Percentiles rank a stretch among this genome's conserved stretches.
phyloP scores from a whole-genome alignment of 2,329 filamentous ascomycete species.

The Phialophora chinensis region DNA sequence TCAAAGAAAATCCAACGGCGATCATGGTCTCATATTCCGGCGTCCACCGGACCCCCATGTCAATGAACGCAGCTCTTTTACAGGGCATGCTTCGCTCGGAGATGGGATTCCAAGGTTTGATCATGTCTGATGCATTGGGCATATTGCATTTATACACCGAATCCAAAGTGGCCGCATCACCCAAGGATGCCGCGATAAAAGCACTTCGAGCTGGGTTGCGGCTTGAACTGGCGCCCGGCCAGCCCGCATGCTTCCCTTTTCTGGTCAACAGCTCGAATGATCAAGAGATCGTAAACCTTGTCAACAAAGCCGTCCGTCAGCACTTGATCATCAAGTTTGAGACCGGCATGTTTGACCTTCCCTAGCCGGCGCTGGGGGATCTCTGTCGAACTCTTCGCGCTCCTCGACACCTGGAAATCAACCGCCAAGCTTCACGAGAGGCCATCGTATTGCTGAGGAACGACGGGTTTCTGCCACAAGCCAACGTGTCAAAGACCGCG shows the following conservation, averaged over 20 bases:
- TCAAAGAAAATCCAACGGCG: constrained; percentile 9
- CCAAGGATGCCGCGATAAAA: constrained; percentile 14
- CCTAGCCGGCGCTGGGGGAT: constrained; percentile 6
- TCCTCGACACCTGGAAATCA: constrained; percentile 6
- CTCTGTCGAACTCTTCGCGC: constrained; percentile 1
- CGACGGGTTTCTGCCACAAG: constrained; percentile 7
- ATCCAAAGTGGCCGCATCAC: constrained; percentile 9
- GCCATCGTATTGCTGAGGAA: constrained; percentile 10
- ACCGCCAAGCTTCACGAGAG: constrained; percentile 15
- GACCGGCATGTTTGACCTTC: constrained; percentile 12
- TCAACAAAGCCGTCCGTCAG: constrained; percentile 10
- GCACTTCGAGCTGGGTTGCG: constrained; percentile 4
- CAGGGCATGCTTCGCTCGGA: constrained; percentile 13
- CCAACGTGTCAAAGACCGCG: neutral
- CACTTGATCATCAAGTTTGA: constrained; percentile 18
- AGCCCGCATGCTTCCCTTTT: constrained; percentile 13
- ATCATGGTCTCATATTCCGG: constrained; percentile 7
- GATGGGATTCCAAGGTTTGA: constrained; percentile 16
- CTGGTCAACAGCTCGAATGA: constrained; percentile 15
- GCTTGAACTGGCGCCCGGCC: constrained; percentile 10
- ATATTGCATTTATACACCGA: constrained; percentile 12
- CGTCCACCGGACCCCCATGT: neutral
- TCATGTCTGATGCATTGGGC: constrained; percentile 9
- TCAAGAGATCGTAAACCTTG: constrained; percentile 6
- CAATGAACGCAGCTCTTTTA: neutral